Evolutionary conservation across 768 basidiomycete species (phyloP), one percentile per base, ranked within the genome.

Genomic region (Serendipita vermifera): DNA sequence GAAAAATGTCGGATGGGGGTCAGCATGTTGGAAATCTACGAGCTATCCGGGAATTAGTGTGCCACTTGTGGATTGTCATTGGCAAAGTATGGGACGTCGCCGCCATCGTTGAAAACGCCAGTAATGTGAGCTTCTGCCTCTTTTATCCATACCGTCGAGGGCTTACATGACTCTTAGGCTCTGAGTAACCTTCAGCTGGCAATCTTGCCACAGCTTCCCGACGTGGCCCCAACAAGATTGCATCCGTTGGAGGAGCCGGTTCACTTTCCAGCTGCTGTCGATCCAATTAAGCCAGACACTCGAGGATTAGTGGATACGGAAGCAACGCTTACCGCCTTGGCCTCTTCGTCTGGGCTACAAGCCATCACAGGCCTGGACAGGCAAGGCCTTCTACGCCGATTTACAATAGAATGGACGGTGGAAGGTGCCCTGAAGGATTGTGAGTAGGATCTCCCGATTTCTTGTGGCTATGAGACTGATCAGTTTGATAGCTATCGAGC

Each of bases 401-500:
- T 89, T 27, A 73, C 75, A 3, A 63, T 65, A 3, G 69, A 71
- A 26, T 96, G 92, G 92, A 80, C 83, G 3, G 77, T 84, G 5
- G 80, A 89, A 55, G 69, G 73, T 9, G 89, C 89, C 26, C 69
- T 91, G 38, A 78, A 73, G 62, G 81, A 87, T 58, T 84, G 92
- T 92, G 69, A 73, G 83, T 66, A n/a, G 5, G 41, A 13, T 39
- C 32, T 15, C 20, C 51, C 26, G 14, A 3, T 40, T 35, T 20
- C 36, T 7, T 39, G 14, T 57, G 31, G 39, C 33, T 31, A 33
- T 39, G 9, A 53, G 29, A 15, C 39, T 32, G 29, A 38, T 20
- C 55, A 56, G 17, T 61, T 54, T 35, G 33, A 6, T 60, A 83
- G 83, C 82, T 7, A 70, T 79, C 31, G 82, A 84, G 62, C 71